Percentiles rank a stretch among this genome's conserved stretches.
Conservation (phyloP, 768 basidiomycete genomes). For the Cystoderma amianthinum region DNA sequence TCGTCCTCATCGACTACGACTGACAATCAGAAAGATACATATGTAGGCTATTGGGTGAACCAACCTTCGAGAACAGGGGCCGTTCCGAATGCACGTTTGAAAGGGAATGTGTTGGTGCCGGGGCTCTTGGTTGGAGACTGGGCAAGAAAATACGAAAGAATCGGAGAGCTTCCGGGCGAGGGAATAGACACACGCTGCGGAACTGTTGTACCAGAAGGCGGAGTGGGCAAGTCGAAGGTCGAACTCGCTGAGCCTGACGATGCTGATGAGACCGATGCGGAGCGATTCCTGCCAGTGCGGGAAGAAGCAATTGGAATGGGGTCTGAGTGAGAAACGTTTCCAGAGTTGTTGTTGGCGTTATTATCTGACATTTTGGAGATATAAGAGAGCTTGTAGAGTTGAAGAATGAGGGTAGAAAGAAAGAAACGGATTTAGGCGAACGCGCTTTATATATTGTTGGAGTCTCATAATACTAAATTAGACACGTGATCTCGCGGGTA, state of each 20-base stretch:
- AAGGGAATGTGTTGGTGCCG: slow-evolving; percentile 57
- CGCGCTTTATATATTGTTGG: slow-evolving; percentile 16
- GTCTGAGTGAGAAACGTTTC: slow-evolving; percentile 40
- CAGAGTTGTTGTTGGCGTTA: slow-evolving; percentile 19
- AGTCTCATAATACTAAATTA: slow-evolving; percentile 6
- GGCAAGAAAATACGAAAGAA: slow-evolving; percentile 61
- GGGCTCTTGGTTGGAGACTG: slow-evolving; percentile 53
- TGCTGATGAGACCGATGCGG: slow-evolving; percentile 54
- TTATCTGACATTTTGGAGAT: slow-evolving; percentile 22
- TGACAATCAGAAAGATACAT: background rate
- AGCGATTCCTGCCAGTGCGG: slow-evolving; percentile 41
- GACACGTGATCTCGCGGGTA: background rate
- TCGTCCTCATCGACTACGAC: slow-evolving; percentile 27
- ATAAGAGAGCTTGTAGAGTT: slow-evolving; percentile 8
- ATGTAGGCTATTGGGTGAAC: slow-evolving; percentile 3
- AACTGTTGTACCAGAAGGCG: slow-evolving; percentile 32
- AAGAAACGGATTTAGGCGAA: slow-evolving; percentile 3
- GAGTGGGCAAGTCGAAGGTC: slow-evolving; percentile 45
- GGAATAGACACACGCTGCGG: slow-evolving; percentile 37
- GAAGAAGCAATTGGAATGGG: slow-evolving; percentile 54
- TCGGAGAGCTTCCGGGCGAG: slow-evolving; percentile 62
- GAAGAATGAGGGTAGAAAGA: slow-evolving; percentile 5
- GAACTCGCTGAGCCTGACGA: slow-evolving; percentile 51
- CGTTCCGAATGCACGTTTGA: slow-evolving; percentile 48
- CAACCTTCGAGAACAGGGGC: slow-evolving; percentile 60